Percentiles rank a stretch among this genome's conserved stretches.
These are phyloP conservation scores for Mucor piriformis DNA, from an alignment of 371 early-diverging fungal genomes.

Conservation along the genomic window DNA sequence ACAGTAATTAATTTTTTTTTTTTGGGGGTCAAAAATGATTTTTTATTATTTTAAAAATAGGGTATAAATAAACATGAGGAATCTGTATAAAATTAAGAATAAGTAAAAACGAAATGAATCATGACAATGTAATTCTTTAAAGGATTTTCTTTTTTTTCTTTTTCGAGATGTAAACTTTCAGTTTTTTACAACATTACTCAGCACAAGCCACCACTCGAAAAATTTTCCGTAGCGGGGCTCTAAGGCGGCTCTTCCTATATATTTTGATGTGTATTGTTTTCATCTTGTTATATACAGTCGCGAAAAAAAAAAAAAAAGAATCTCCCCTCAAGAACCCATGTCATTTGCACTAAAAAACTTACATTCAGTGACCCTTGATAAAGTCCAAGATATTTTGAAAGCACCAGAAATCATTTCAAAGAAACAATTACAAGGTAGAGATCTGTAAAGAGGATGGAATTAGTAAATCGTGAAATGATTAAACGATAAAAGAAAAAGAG, in stretches of 20 bases:
- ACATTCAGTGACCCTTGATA: not conserved
- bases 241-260: conserved; percentile 39
- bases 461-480: not conserved
- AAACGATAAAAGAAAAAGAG: not conserved
- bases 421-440: not conserved
- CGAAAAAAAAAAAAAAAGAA: not conserved
- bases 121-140: not conserved
- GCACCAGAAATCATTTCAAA: not conserved
- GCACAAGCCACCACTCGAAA: conserved; percentile 24
- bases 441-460: not conserved
- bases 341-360: not conserved
- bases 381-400: not conserved
- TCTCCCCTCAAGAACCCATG: not conserved
- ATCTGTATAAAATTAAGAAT: not conserved
- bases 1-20: not conserved
- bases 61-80: not conserved
- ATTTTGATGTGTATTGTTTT: conserved; percentile 35
- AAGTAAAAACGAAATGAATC: not conserved
- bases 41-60: not conserved
- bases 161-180: conserved; percentile 14
- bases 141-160: not conserved
- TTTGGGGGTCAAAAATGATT: not conserved
- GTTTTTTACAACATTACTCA: conserved; percentile 25
- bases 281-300: conserved; percentile 21
- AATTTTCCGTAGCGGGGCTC: conserved; percentile 18